Conservation (phyloP, 306 rosid species). For the Prunus mira region DNA sequence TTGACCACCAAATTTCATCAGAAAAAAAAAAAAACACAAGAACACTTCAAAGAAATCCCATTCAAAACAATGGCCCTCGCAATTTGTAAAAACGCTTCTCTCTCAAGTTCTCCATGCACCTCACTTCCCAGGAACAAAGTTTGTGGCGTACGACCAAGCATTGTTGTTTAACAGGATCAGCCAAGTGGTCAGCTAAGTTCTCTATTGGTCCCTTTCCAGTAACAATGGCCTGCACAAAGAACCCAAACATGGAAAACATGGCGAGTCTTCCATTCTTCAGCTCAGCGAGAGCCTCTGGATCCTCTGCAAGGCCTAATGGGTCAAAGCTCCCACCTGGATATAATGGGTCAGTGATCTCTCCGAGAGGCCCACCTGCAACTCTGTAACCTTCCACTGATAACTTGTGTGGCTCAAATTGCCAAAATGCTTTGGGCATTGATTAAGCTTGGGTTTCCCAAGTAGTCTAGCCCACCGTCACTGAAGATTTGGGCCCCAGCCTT, state of each 20-base stretch:
- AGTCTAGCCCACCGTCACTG: conserved; percentile 36
- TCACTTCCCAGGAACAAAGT: conserved; percentile 32
- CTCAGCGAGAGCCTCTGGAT: conserved; percentile 27
- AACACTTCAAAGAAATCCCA: neutral
- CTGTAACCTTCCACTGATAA: conserved; percentile 23
- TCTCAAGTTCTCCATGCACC: neutral
- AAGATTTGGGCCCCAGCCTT: conserved; percentile 37
- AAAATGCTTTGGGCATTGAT: conserved; percentile 34
- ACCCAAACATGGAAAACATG: conserved; percentile 32
- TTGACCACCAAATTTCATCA: neutral
- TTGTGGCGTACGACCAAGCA: conserved; percentile 29
- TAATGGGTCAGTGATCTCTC: conserved; percentile 17
- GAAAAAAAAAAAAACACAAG: neutral
- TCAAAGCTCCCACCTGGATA: conserved; percentile 31
- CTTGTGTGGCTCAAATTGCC: conserved; percentile 26
- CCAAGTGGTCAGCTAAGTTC: conserved; percentile 25
- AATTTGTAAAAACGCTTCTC: neutral
- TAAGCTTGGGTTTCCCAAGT: conserved; percentile 35
- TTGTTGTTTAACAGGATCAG: conserved; percentile 35
- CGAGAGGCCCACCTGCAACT: conserved; percentile 20
- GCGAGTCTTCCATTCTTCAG: conserved; percentile 28
- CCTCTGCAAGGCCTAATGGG: conserved; percentile 24
- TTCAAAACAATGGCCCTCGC: neutral
- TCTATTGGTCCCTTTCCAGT: conserved; percentile 32
- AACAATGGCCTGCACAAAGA: conserved; percentile 27